Base-by-base conservation (phyloP, 1,284 basidiomycete genomes). In the Exsudoporus floridanus region DNA sequence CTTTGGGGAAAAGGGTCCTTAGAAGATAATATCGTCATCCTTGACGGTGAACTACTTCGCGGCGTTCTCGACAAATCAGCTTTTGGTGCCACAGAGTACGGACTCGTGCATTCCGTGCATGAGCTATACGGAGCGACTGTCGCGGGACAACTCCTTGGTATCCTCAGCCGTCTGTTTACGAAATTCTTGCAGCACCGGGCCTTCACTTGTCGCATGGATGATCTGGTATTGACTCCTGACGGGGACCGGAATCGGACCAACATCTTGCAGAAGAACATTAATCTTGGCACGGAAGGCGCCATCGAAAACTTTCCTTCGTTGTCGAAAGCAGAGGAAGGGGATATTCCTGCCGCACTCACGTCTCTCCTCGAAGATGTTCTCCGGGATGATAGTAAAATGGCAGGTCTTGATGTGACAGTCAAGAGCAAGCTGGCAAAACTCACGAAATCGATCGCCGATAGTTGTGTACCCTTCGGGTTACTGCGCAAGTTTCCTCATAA, bases 151-250 rank as follows among this genome's bases (percentile, higher is more conserved):
- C 82, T 99, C 9, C 85, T 99, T 34, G 94, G 94, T 50, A 88
- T 98, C 56, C 82, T 99, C 55, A 93, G 92, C 67, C 86, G 97
- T 49, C 77, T 98, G 41, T 94, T 99, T 72, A 98, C 97, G 50
- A 98, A 98, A 70, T 98, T 92, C 74, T 78, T 99, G 44, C 96
- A 99, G 67, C 92, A 94, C 67, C 90, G 94, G 35, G 97, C 94
- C 0, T 99, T 99, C 74, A 95, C 96, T 3, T 99, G 97, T 75
- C 87, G 97, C 39, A 98, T 99, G 93, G 97, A 99, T 73, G 97
- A 99, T 75, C 78, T 99, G 45, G 85, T 92, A 48, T 79, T 99
- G 36, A 98, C 94, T 21, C 79, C 81, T 0, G 82, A 86, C 54
- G 96, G 94, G 28, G 90, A 99, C 70, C 70, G 73, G 31, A 78